Conservation (phyloP, 495 filamentous ascomycete genomes). For the Aspergillus nanangensis region DNA sequence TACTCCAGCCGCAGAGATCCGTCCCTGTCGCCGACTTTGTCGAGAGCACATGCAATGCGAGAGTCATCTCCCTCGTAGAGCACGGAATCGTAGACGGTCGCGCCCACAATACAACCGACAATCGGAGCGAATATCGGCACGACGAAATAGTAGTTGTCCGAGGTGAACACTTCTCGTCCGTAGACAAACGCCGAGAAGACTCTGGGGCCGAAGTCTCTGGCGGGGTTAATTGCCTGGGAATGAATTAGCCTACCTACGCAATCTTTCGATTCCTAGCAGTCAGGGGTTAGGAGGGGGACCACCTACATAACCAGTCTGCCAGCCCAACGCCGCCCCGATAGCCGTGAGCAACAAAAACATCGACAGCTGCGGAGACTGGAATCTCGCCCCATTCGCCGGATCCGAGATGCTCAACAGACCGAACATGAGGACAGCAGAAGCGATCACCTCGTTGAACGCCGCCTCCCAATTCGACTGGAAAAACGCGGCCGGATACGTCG, state of each 20-base stretch:
- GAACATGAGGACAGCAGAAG: conserved; percentile 31
- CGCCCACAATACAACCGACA: conserved; percentile 27
- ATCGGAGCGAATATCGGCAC: conserved; percentile 30
- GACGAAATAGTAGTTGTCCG: conserved; percentile 29
- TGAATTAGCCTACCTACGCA: conserved; percentile 6
- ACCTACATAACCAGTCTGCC: conserved; percentile 37
- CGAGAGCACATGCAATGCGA: conserved; percentile 25
- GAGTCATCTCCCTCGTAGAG: conserved; percentile 31
- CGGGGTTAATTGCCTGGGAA: conserved; percentile 29
- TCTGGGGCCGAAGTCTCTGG: conserved; percentile 30
- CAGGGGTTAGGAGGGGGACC: not conserved
- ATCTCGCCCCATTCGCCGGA: conserved; percentile 21
- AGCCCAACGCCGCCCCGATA: conserved; percentile 30
- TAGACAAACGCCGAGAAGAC: conserved; percentile 33
- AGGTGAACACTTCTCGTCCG: conserved; percentile 27
- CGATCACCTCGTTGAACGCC: conserved; percentile 28
- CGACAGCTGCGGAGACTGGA: conserved; percentile 26
- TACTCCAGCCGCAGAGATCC: conserved; percentile 24
- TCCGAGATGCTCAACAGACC: conserved; percentile 24
- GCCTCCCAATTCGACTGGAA: conserved; percentile 32
- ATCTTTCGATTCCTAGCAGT: not conserved
- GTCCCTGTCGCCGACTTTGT: conserved; percentile 21
- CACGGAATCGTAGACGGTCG: conserved; percentile 23
- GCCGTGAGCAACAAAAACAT: conserved; percentile 27
- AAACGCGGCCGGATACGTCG: conserved; percentile 24